Conservation (phyloP, 2,329 filamentous ascomycete genomes). For the Exophiala oligosperma region DNA sequence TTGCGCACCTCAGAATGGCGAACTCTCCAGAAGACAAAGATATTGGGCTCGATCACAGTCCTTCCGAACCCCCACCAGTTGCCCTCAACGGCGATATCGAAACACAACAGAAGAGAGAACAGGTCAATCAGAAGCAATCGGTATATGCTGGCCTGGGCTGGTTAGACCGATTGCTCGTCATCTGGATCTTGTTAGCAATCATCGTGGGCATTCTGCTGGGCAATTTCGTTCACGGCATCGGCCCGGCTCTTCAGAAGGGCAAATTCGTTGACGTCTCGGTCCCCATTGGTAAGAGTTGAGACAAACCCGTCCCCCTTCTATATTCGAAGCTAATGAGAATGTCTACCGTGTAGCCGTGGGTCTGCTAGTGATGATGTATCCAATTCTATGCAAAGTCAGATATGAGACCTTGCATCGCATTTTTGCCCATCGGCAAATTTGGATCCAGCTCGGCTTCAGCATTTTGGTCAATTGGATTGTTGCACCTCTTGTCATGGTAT, state of each 20-base stretch:
- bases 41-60: too few relatives aligned
- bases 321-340: too few relatives aligned
- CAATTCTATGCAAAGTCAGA: constrained; percentile 81
- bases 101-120: neutral
- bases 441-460: constrained; percentile 76
- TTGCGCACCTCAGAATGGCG: too few relatives aligned
- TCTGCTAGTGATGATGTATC: constrained; percentile 89
- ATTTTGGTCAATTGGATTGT: constrained; percentile 79
- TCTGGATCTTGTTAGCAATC: constrained; percentile 81
- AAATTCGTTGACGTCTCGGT: constrained; percentile 70
- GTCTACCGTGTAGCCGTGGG: constrained; percentile 61
- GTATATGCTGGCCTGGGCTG: constrained; percentile 53
- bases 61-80: neutral
- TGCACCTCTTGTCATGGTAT: constrained; percentile 77
- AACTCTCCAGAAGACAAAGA: too few relatives aligned
- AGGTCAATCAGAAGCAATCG: constrained; percentile 22
- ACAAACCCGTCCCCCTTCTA: neutral
- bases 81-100: neutral
- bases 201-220: constrained; percentile 70
- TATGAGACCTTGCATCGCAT: constrained; percentile 73
- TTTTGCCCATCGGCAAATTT: constrained; percentile 62
- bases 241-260: constrained; percentile 63
- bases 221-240: constrained; percentile 69
- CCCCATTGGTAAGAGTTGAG: constrained; percentile 57
- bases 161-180: constrained; percentile 63